These are phyloP conservation scores for Francoa sonchifolia DNA, from an alignment of 441 rosid genomes.

Conservation along the genomic window DNA sequence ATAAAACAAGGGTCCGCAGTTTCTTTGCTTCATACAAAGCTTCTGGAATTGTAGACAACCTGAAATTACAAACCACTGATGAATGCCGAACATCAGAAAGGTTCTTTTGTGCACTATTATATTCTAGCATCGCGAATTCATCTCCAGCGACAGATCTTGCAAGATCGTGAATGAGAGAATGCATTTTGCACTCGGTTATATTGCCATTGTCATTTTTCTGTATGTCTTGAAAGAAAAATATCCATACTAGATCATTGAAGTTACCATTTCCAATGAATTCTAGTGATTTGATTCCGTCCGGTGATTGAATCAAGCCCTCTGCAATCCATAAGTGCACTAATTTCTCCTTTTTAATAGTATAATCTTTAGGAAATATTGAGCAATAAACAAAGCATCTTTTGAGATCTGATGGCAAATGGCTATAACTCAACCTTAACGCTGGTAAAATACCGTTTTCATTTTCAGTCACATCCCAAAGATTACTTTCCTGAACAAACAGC, in stretches of 20 bases:
- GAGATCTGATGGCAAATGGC: constrained; percentile 6
- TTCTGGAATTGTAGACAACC: constrained; percentile 3
- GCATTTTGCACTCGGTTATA: constrained; percentile 6
- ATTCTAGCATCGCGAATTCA: background rate
- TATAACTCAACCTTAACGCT: constrained; percentile 3
- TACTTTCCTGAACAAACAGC: constrained; percentile 2
- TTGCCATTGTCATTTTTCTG: background rate
- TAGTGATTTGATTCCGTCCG: background rate
- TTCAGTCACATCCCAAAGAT: background rate
- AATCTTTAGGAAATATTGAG: constrained; percentile 10
- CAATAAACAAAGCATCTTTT: constrained; percentile 11
- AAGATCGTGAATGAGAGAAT: constrained; percentile 9
- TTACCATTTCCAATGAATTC: constrained; percentile 3
- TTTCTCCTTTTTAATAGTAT: background rate
- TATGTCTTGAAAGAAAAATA: constrained; percentile 8
- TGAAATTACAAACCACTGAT: constrained; percentile 4
- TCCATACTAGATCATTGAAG: background rate
- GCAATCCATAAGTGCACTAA: constrained; percentile 11
- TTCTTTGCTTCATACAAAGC: constrained; percentile 11
- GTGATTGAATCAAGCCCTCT: constrained; percentile 5
- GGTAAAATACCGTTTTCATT: background rate
- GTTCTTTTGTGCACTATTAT: background rate
- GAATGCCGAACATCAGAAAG: background rate
- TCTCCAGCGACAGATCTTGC: background rate
- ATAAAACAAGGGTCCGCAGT: constrained; percentile 10